Base-by-base conservation (phyloP, 1,284 basidiomycete species). In the Cystobasidium sp. region DNA sequence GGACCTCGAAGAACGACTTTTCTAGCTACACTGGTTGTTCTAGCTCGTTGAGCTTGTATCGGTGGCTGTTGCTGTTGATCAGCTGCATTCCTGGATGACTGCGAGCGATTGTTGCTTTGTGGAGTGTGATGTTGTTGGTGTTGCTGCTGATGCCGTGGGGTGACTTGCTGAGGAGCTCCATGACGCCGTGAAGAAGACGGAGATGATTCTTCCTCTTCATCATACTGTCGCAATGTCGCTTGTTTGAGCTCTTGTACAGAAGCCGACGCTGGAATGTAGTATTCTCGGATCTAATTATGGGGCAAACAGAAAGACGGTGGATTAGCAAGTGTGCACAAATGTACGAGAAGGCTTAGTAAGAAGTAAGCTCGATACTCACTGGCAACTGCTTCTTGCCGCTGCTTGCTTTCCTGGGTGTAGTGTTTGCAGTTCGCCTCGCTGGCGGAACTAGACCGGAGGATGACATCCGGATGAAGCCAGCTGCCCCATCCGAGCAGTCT, bases 191-290 rank as follows among this genome's bases (percentile, higher is more conserved):
- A 31, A 52, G 18, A 10, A 6, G 46, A 39, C 47, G n/a, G 47
- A n/a, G 8, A 6, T 31, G 20, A 24, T n/a, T 5, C 5, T 20
- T 59, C 22, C 1, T 59, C 56, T 43, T 14, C 22, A 2, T 59
- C 56, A 31, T 12, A 16, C 10, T 31, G 12, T 7, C 39, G 46
- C 47, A 51, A 51, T 43, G 20, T 9, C 24, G 22, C 16, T 59
- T 20, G 12, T 37, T 39, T 44, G 24, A 69, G 66, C 52, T 69
- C 41, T 37, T 69, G 37, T 22, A 63, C 58, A 39, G 68, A 70
- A 22, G 68, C 41, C 20, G 68, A 70, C 9, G 58, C 68, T 24
- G 68, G 68, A 37, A 70, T 43, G 56, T 49, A 51, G 46, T 70
- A 70, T 52, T 63, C 68, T 20, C 49, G 65, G n/a, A 67, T 53